phyloP scores from a whole-genome alignment of 2,329 filamentous ascomycete genomes.

The Aspergillus puulaauensis region DNA sequence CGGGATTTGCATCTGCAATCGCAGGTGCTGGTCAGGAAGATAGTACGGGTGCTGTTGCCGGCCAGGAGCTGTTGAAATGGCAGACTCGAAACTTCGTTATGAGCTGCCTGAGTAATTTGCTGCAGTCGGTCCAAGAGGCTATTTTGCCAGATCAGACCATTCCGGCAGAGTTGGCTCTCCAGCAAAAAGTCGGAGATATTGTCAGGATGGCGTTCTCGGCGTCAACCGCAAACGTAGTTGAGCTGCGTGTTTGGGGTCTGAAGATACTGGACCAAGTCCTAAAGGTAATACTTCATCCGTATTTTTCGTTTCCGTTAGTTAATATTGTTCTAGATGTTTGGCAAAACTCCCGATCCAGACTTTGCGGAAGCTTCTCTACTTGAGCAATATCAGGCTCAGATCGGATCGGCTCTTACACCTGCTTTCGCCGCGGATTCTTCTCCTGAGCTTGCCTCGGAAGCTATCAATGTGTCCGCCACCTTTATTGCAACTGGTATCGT shows the following conservation, averaged over 20 bases:
- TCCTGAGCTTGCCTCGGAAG: slow-evolving; percentile 90
- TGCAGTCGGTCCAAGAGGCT: slow-evolving; percentile 75
- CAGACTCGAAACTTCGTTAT: slow-evolving; percentile 94
- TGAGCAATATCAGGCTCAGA: slow-evolving; percentile 98
- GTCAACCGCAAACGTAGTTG: slow-evolving; percentile 87
- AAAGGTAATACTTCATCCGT: slow-evolving; percentile 51
- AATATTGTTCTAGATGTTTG: slow-evolving; percentile 69
- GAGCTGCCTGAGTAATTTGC: slow-evolving; percentile 80
- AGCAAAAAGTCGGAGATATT: slow-evolving; percentile 83
- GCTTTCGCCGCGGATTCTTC: slow-evolving; percentile 96
- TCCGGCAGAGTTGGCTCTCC: slow-evolving; percentile 72
- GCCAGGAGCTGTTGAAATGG: slow-evolving; percentile 90
- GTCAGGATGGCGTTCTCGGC: slow-evolving; percentile 97
- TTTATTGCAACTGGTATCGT: slow-evolving; percentile 98
- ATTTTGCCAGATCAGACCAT: slow-evolving; percentile 76
- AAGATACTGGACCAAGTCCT: slow-evolving; percentile 92
- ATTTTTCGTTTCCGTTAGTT: neutral
- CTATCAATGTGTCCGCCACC: slow-evolving; percentile 95
- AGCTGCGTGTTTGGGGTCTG: slow-evolving; percentile 84
- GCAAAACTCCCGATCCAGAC: slow-evolving; percentile 90
- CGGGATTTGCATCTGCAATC: slow-evolving; percentile 81
- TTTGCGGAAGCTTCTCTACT: slow-evolving; percentile 95
- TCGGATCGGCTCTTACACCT: slow-evolving; percentile 91
- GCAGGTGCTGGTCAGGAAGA: slow-evolving; percentile 62
- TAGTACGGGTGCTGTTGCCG: slow-evolving; percentile 49